phyloP scores from a whole-genome alignment of 345 rosid species.

The sweet orange (Citrus sinensis) region DNA sequence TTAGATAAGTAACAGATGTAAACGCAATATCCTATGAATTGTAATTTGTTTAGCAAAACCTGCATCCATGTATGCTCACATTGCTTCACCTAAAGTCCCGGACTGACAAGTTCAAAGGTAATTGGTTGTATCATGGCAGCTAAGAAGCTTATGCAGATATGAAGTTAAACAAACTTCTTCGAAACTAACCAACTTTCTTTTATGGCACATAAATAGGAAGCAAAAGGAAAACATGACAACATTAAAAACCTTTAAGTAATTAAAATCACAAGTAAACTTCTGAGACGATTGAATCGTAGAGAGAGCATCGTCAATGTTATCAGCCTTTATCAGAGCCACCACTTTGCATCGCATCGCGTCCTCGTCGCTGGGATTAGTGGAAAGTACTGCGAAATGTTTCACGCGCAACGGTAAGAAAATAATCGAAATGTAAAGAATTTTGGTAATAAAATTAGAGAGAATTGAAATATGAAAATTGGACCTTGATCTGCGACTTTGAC shows the following conservation, averaged over 20 bases:
- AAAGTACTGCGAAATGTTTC: constrained; percentile 47
- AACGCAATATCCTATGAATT: neutral
- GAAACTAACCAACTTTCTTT: neutral
- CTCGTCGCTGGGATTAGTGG: constrained; percentile 67
- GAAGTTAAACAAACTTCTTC: neutral
- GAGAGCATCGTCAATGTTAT: constrained; percentile 66
- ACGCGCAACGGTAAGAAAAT: neutral
- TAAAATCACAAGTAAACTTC: constrained; percentile 49
- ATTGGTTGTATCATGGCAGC: neutral
- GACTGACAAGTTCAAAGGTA: neutral
- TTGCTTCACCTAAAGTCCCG: neutral
- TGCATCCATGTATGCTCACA: neutral
- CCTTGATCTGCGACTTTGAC: constrained; percentile 82
- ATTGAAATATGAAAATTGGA: constrained; percentile 11
- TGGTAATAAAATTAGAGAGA: neutral
- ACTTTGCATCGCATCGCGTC: constrained; percentile 89
- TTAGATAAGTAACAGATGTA: neutral
- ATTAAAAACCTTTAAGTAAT: constrained; percentile 55
- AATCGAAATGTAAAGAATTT: neutral
- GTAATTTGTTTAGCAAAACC: neutral
- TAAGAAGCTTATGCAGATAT: neutral
- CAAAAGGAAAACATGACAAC: neutral
- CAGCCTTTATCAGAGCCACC: constrained; percentile 70
- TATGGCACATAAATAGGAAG: neutral
- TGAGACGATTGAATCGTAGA: constrained; percentile 47